These are phyloP conservation scores for Ogataea dorogensis DNA, from an alignment of 805 yeast genomes.

Conservation along the genomic window DNA sequence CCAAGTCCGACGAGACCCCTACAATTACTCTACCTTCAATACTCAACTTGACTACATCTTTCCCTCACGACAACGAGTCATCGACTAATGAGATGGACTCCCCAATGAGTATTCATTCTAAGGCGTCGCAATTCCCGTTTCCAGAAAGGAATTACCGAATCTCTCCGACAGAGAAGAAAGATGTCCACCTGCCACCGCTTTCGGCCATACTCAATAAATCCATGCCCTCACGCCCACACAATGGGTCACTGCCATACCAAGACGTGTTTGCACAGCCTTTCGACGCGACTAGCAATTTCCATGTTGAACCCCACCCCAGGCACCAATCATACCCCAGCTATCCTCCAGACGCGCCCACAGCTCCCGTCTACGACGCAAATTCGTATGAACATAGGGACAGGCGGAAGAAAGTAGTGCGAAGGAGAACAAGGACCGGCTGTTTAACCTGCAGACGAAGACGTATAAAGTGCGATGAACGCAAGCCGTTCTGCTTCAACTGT, in stretches of 20 bases:
- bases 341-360: no score
- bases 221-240: conserved; percentile 5
- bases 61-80: no score
- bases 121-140: no score
- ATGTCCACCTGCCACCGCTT: conserved; percentile 22
- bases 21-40: conserved; percentile 22
- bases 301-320: not conserved
- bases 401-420: conserved; percentile 43
- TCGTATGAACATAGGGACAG: no score
- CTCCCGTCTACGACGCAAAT: no score
- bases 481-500: conserved; percentile 68
- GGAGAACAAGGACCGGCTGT: conserved; percentile 74
- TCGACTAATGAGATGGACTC: no score
- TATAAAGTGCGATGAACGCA: conserved; percentile 73
- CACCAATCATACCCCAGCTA: conserved; percentile 5
- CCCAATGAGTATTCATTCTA: no score
- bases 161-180: conserved; percentile 7
- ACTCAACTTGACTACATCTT: conserved; percentile 19
- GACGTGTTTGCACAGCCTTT: conserved; percentile 2
- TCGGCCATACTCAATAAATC: conserved; percentile 16
- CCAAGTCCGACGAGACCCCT: conserved; percentile 5
- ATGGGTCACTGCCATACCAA: conserved; percentile 4
- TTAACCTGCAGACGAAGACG: conserved; percentile 69
- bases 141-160: no score
- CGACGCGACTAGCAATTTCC: conserved; percentile 1